These are phyloP conservation scores for Ascomycota sp. DNA, from an alignment of 2,329 filamentous ascomycete species.

Conservation along the genomic window DNA sequence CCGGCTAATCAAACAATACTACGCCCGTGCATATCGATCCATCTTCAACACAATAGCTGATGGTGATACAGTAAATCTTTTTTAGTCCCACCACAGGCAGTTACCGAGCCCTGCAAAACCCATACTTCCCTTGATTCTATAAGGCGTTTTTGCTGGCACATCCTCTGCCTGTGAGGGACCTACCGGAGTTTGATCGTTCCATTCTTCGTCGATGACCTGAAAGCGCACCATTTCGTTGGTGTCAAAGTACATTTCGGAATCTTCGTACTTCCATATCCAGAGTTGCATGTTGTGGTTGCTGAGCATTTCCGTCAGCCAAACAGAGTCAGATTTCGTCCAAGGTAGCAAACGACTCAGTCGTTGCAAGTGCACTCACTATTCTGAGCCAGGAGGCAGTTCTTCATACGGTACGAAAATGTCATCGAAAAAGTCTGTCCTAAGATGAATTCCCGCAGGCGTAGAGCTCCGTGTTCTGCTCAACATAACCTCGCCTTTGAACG, in stretches of 20 bases:
- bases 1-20: no score
- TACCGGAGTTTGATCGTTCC: slow-evolving; percentile 70
- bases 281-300: slow-evolving; percentile 57
- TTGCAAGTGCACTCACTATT: slow-evolving; percentile 37
- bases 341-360: no score
- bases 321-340: no score
- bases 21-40: not conserved
- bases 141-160: slow-evolving; percentile 44
- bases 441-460: slow-evolving; percentile 49
- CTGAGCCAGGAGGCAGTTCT: slow-evolving; percentile 53
- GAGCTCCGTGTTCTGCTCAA: slow-evolving; percentile 64
- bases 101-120: slow-evolving; percentile 39
- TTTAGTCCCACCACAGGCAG: slow-evolving; percentile 41
- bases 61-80: not conserved
- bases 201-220: slow-evolving; percentile 68
- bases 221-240: slow-evolving; percentile 76
- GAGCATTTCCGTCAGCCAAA: not conserved
- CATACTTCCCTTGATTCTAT: slow-evolving; percentile 47
- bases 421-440: slow-evolving; percentile 82
- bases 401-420: slow-evolving; percentile 66
- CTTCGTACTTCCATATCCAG: slow-evolving; percentile 70
- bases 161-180: slow-evolving; percentile 43
- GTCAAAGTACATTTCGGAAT: slow-evolving; percentile 65
- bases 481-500: slow-evolving; percentile 87
- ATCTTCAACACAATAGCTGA: not conserved